Percentiles rank a stretch among this genome's conserved stretches.
Evolutionary conservation across 208 protist genomes (phyloP).

Genomic region (Acanthamoeba rhysodes): DNA sequence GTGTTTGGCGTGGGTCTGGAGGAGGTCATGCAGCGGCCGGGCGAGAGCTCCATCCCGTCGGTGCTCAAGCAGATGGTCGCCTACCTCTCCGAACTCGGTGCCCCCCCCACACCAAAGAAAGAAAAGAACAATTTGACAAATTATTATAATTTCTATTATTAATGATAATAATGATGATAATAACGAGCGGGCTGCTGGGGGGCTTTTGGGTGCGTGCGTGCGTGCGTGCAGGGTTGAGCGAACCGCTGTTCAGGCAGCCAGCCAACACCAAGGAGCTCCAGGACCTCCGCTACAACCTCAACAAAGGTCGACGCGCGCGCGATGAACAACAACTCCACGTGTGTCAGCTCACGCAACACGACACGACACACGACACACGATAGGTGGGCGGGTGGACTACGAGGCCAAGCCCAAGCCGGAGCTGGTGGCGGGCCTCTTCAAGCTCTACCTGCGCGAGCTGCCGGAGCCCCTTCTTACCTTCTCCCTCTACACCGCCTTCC

Average conservation of each 20-base stretch:
- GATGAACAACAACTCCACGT: too few species aligned
- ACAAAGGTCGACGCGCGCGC: background rate
- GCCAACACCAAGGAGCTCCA: conserved; percentile 54
- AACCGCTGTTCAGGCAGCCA: conserved; percentile 30
- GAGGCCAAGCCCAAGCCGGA: conserved; percentile 34
- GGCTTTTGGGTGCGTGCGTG: background rate
- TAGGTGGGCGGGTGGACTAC: conserved; percentile 37
- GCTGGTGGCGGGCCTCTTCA: conserved; percentile 26
- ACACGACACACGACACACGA: too few species aligned
- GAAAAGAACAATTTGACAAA: background rate
- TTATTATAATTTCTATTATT: background rate
- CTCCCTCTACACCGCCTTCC: background rate
- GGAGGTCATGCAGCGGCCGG: conserved; percentile 11
- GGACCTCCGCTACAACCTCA: conserved; percentile 46
- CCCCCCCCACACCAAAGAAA: background rate
- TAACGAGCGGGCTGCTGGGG: too few species aligned
- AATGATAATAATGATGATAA: too few species aligned
- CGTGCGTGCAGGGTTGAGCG: background rate
- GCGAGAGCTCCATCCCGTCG: conserved; percentile 38
- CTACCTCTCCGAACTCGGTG: conserved; percentile 24
- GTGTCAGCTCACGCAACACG: too few species aligned
- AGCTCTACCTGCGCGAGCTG: conserved; percentile 35
- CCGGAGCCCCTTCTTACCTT: conserved; percentile 49
- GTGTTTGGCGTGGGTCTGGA: conserved; percentile 33
- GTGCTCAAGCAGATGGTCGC: conserved; percentile 38